phyloP scores from a whole-genome alignment of 129 eudicot genomes.

The Saposhnikovia divaricata region DNA sequence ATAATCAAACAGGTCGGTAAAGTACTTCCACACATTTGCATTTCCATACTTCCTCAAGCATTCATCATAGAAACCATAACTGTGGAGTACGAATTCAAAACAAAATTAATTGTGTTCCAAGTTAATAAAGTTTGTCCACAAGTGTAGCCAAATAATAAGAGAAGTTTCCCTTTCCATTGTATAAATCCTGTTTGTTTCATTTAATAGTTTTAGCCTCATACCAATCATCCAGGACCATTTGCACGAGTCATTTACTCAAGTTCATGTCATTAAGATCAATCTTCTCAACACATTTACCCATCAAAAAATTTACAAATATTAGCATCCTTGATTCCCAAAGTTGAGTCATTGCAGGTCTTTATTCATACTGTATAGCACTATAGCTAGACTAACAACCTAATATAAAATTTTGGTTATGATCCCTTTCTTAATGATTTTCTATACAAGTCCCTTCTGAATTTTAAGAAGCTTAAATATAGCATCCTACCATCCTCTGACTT shows the following conservation, averaged over 20 bases:
- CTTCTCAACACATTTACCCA: not conserved
- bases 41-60: conserved; percentile 81
- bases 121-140: not conserved
- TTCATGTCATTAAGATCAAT: not conserved
- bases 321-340: not conserved
- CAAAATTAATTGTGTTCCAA: not conserved
- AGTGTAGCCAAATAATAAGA: not conserved
- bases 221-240: not conserved
- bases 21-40: conserved; percentile 80
- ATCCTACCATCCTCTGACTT: not conserved
- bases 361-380: not conserved
- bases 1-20: conserved; percentile 81
- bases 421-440: not conserved
- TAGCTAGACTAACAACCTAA: not conserved
- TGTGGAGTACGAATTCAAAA: conserved; percentile 15
- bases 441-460: not conserved
- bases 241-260: not conserved
- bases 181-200: not conserved
- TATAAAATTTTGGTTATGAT: not conserved
- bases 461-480: not conserved
- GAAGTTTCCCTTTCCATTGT: not conserved
- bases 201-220: not conserved
- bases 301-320: not conserved
- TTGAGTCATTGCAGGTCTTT: not conserved
- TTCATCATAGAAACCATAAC: conserved; percentile 86